These are phyloP conservation scores for Pseudonectria foliicola DNA, from an alignment of 2,329 filamentous ascomycete genomes.

Conservation along the genomic window DNA sequence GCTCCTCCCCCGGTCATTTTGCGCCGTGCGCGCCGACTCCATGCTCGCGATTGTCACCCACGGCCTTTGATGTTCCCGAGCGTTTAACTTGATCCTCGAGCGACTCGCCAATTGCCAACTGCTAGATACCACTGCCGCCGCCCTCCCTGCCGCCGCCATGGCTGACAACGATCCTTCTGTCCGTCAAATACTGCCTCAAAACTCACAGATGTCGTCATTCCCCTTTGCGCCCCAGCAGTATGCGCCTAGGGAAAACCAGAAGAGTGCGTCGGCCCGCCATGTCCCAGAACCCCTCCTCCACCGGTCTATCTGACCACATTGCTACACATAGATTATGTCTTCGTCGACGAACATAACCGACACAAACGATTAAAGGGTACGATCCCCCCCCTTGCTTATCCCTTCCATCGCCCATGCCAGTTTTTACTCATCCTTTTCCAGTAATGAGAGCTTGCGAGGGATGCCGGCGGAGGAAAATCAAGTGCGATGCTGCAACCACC, in stretches of 20 bases:
- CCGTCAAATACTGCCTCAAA: slow-evolving; percentile 59
- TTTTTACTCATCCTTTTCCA: slow-evolving; percentile 28
- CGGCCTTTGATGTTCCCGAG: slow-evolving; percentile 15
- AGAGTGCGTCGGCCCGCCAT: slow-evolving; percentile 52
- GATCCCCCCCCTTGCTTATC: slow-evolving; percentile 9
- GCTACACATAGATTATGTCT: slow-evolving; percentile 75
- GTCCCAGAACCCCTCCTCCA: neutral
- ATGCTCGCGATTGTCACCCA: slow-evolving; percentile 20
- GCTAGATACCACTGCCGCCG: too few relatives aligned
- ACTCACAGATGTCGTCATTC: slow-evolving; percentile 58
- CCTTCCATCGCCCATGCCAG: neutral
- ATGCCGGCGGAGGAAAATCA: slow-evolving; percentile 91
- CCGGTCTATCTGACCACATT: slow-evolving; percentile 9
- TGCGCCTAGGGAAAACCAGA: slow-evolving; percentile 64
- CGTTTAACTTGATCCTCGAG: slow-evolving; percentile 13
- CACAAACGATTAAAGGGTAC: slow-evolving; percentile 93
- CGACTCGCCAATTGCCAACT: too few relatives aligned
- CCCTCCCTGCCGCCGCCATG: slow-evolving; percentile 36
- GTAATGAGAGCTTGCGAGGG: slow-evolving; percentile 98
- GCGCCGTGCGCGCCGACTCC: slow-evolving; percentile 19
- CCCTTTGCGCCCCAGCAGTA: slow-evolving; percentile 60
- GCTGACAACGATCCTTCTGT: slow-evolving; percentile 52
- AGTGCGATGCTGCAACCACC: slow-evolving; percentile 93
- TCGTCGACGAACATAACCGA: slow-evolving; percentile 96
- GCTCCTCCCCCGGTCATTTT: slow-evolving; percentile 3